phyloP scores from a whole-genome alignment of 1,139 yeast genomes.

The Hansenula sp. region DNA sequence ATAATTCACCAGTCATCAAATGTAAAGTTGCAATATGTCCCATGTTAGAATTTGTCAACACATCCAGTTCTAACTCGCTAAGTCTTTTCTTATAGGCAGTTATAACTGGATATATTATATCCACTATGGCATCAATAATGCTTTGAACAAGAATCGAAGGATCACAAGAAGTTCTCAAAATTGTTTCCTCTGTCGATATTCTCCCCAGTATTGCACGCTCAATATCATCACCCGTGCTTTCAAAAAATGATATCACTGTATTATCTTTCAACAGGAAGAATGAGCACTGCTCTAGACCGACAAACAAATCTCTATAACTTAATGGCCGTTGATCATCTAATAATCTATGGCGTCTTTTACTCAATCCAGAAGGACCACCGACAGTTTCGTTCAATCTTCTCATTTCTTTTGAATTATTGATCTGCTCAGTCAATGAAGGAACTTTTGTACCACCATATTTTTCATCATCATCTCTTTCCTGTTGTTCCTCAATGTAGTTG shows the following conservation, averaged over 20 bases:
- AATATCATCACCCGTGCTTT: conserved; percentile 46
- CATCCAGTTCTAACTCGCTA: conserved; percentile 45
- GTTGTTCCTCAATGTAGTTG: conserved; percentile 8
- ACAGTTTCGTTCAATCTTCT: conserved; percentile 27
- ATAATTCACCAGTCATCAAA: conserved; percentile 46
- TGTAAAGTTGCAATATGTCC: conserved; percentile 48
- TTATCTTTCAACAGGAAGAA: conserved; percentile 40
- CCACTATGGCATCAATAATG: conserved; percentile 49
- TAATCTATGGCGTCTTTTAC: conserved; percentile 31
- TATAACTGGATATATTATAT: conserved; percentile 57
- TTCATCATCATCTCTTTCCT: background rate
- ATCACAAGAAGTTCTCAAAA: conserved; percentile 45
- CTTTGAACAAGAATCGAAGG: conserved; percentile 48
- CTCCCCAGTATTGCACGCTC: conserved; percentile 46
- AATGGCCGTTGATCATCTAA: conserved; percentile 44
- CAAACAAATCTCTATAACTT: conserved; percentile 37
- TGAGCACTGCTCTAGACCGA: conserved; percentile 53
- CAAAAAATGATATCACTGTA: conserved; percentile 50
- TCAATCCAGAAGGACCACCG: conserved; percentile 12
- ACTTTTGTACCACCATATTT: background rate
- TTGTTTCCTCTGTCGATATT: conserved; percentile 38
- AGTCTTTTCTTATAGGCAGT: conserved; percentile 47
- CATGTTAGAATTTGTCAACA: conserved; percentile 43
- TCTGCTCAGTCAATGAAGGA: conserved; percentile 18
- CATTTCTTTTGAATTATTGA: conserved; percentile 21